Percentiles rank a stretch among this genome's conserved stretches.
These are phyloP conservation scores for Pseudogymnoascus sp. DNA, from an alignment of 2,329 filamentous ascomycete genomes.

Conservation along the genomic window DNA sequence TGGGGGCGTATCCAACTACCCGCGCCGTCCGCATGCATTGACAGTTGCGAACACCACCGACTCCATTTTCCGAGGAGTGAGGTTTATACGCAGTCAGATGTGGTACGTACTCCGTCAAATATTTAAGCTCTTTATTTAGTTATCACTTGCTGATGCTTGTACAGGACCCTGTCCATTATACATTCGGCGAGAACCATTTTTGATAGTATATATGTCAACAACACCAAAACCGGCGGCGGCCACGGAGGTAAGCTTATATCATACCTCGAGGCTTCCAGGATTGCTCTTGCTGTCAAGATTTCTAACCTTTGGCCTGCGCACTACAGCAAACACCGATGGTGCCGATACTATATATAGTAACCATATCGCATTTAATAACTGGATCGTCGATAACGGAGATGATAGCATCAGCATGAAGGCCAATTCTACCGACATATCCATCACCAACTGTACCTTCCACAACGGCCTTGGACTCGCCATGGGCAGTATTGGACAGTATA, in stretches of 20 bases:
- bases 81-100: conserved; percentile 52
- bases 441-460: conserved; percentile 42
- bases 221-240: conserved; percentile 25
- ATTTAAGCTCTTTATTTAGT: too few relatives aligned
- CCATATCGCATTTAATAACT: conserved; percentile 43
- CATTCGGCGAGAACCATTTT: conserved; percentile 40
- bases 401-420: conserved; percentile 47
- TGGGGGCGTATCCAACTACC: conserved; percentile 37
- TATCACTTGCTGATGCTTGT: not conserved
- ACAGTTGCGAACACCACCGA: conserved; percentile 43
- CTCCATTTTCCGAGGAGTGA: conserved; percentile 40
- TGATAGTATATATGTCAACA: conserved; percentile 47
- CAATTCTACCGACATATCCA: conserved; percentile 47
- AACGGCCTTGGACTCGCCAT: conserved; percentile 47
- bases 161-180: conserved; percentile 43
- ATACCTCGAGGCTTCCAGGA: too few relatives aligned
- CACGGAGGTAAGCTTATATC: too few relatives aligned
- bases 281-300: not conserved
- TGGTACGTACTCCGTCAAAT: conserved; percentile 32
- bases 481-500: conserved; percentile 43
- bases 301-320: not conserved
- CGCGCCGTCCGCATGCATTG: conserved; percentile 43
- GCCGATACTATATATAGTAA: conserved; percentile 46
- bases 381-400: conserved; percentile 45
- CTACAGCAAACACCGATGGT: conserved; percentile 33